phyloP scores from a whole-genome alignment of 805 yeast genomes.

The Kurtzmaniella fragi region DNA sequence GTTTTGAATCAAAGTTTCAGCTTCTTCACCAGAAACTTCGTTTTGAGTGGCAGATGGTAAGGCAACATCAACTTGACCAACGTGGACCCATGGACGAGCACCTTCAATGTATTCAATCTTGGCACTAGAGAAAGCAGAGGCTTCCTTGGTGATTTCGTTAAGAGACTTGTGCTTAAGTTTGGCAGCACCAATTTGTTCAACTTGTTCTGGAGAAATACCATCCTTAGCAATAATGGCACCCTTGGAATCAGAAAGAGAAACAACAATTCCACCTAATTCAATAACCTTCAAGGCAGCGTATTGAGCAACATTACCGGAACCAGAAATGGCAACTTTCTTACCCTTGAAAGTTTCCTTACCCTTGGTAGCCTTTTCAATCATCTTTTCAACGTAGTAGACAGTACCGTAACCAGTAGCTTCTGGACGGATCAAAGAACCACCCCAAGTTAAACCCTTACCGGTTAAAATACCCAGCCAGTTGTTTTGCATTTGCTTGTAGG shows the following conservation, averaged over 20 bases:
- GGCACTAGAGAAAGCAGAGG: slow-evolving; percentile 51
- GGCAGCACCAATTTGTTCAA: slow-evolving; percentile 69
- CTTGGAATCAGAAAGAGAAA: slow-evolving; percentile 91
- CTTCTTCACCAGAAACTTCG: slow-evolving; percentile 79
- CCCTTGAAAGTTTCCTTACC: slow-evolving; percentile 90
- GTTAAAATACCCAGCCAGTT: slow-evolving; percentile 95
- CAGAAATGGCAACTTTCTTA: slow-evolving; percentile 94
- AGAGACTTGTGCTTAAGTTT: slow-evolving; percentile 74
- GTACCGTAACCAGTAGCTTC: slow-evolving; percentile 99
- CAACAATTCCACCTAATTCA: slow-evolving; percentile 94
- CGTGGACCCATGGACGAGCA: slow-evolving; percentile 95
- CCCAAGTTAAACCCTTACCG: slow-evolving; percentile 98
- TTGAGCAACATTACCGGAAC: slow-evolving; percentile 99
- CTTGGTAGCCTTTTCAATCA: slow-evolving; percentile 87
- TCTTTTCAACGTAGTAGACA: slow-evolving; percentile 94
- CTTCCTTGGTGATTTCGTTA: slow-evolving; percentile 57
- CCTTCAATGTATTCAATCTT: slow-evolving; percentile 80
- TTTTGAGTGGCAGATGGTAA: slow-evolving; percentile 98
- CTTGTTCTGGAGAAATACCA: slow-evolving; percentile 83
- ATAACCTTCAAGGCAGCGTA: slow-evolving; percentile 96
- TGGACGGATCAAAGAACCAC: slow-evolving; percentile 98
- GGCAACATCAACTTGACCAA: slow-evolving; percentile 90
- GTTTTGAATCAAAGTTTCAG: slow-evolving; percentile 85
- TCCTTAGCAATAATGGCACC: slow-evolving; percentile 75
- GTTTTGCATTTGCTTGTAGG: slow-evolving; percentile 88